Evolutionary conservation across 2,329 filamentous ascomycete genomes (phyloP), one percentile per base, ranked within the genome.

Genomic region (Tolypocladium guangdongense): DNA sequence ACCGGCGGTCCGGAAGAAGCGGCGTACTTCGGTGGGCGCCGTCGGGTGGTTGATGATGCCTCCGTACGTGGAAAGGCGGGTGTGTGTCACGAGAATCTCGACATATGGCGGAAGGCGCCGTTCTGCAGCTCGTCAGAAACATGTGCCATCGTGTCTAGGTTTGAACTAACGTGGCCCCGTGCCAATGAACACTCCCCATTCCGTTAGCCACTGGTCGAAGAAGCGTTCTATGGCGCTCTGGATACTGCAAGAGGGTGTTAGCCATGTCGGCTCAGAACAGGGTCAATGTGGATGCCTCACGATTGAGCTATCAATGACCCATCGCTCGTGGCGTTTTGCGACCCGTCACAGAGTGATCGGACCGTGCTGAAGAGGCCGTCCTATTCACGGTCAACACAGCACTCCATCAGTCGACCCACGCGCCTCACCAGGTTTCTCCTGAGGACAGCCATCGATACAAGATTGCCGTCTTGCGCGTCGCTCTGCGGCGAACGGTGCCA

Each of bases 21-120:
- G 81, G 27, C 86, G 85, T 0, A 88, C 85, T 63, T 86, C 82
- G 1, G 82, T 70, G 0, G 85, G 83, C 0, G 85, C 85, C 0
- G 83, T 87, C 1, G 83, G 83, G 56, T 88, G 84, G 59, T 89
- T 89, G 62, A 89, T 86, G 12, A 89, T 84, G 55, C 82, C 83
- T 52, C 82, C 82, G 64, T 89, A 88, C 16, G 85, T 86, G n/a
- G 86, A 88, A 1, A 89, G 72, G 30, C 84, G 78, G 1, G 86
- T 88, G 59, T 89, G 86, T 0, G 81, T 86, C 39, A 87, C 82
- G 3, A 89, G 73, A 51, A 89, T 88, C 55, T 89, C 85, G 30
- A 89, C 85, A 56, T 89, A 89, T 0, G 86, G 84, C 0, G 86
- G 86, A 0, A 89, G 74, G 1, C 74, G 74, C 18, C 74, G 72